Conservation (phyloP, 176 grass and related monocot species). For the barley (Hordeum vulgare) region MorexV3_pseudomolecules_assembly NC_058520.1:541030858-541031357, state of each 20-base stretch:
- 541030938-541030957: not conserved
- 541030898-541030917: not conserved
- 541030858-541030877: no score
- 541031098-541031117: not conserved
- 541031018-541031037: constrained; percentile 1
- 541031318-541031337: no score
- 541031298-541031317: no score
- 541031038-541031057: not conserved
- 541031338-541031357: no score
- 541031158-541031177: no score
- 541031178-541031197: no score
- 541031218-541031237: no score
- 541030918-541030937: not conserved
- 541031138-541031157: no score
- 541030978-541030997: not conserved
- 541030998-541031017: not conserved
- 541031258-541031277: no score
- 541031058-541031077: not conserved
- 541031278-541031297: no score
- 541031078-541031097: not conserved
- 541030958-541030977: not conserved
- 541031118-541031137: constrained; percentile 9
- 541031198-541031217: no score
- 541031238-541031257: no score
- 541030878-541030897: not conserved